phyloP scores from a whole-genome alignment of 352 stramenopile genomes.

The Pythium guiyangense region DNA sequence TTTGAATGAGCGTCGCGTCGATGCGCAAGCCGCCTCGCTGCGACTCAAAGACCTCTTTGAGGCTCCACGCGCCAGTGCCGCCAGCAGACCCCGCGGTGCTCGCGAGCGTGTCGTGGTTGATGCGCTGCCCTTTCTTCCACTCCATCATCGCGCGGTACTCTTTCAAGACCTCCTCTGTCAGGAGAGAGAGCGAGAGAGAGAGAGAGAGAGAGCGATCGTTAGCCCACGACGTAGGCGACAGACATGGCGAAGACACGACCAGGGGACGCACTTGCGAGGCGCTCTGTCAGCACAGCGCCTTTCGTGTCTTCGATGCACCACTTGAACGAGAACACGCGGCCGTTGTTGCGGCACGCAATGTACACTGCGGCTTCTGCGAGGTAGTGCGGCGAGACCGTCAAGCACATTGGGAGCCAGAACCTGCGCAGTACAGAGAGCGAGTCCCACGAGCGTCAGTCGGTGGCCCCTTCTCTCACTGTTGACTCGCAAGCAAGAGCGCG shows the following conservation, averaged over 20 bases:
- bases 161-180: conserved; percentile 53
- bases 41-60: conserved; percentile 44
- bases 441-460: neutral
- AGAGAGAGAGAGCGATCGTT: neutral
- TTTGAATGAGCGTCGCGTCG: conserved; percentile 47
- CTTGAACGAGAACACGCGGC: conserved; percentile 75
- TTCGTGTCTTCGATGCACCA: conserved; percentile 58
- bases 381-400: conserved; percentile 45
- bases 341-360: conserved; percentile 68
- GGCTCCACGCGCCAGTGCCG: conserved; percentile 22
- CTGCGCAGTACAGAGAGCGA: conserved; percentile 15
- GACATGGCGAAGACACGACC: too few species aligned
- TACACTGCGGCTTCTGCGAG: conserved; percentile 72
- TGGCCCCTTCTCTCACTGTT: neutral
- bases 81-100: conserved; percentile 23
- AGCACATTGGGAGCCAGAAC: conserved; percentile 65
- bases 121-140: conserved; percentile 66
- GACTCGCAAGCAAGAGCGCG: neutral
- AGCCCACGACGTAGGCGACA: too few species aligned
- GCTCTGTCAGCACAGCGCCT: conserved; percentile 54
- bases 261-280: conserved; percentile 58
- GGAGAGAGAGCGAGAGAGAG: neutral
- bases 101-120: conserved; percentile 51
- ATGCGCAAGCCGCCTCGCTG: conserved; percentile 64
- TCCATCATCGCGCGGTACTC: conserved; percentile 50